Evolutionary conservation across 768 basidiomycete species (phyloP).

Genomic region (Leucosporidium scottii): DNA sequence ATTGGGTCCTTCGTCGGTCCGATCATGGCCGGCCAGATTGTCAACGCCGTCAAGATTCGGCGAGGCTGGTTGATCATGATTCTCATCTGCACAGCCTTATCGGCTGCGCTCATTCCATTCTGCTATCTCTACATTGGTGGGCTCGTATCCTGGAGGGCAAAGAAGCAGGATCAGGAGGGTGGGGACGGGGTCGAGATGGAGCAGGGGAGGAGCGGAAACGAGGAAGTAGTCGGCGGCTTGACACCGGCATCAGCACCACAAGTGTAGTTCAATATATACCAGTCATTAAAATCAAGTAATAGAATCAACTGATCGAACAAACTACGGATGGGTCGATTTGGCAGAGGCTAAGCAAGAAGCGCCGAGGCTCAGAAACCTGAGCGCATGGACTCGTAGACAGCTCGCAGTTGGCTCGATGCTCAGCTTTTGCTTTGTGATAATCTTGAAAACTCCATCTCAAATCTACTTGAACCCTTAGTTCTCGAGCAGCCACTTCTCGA

Average conservation of each 20-base stretch:
- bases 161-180: background rate
- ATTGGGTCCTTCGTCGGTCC: background rate
- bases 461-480: background rate
- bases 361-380: too few relatives aligned
- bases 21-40: background rate
- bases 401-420: too few relatives aligned
- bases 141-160: background rate
- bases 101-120: background rate
- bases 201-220: background rate
- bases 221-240: too few relatives aligned
- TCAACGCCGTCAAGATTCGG: background rate
- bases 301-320: too few relatives aligned
- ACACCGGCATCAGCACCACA: too few relatives aligned
- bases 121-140: background rate
- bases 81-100: background rate
- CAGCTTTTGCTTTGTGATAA: too few relatives aligned
- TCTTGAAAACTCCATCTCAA: too few relatives aligned
- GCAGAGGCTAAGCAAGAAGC: too few relatives aligned
- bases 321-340: too few relatives aligned
- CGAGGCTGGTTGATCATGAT: background rate
- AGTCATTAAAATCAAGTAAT: too few relatives aligned
- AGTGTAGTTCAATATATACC: too few relatives aligned
- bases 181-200: background rate
- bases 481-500: conserved; percentile 66
- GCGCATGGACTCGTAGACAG: background rate